Conservation (phyloP, 305 asterid genomes). For the Fraxinus paxiana region DNA sequence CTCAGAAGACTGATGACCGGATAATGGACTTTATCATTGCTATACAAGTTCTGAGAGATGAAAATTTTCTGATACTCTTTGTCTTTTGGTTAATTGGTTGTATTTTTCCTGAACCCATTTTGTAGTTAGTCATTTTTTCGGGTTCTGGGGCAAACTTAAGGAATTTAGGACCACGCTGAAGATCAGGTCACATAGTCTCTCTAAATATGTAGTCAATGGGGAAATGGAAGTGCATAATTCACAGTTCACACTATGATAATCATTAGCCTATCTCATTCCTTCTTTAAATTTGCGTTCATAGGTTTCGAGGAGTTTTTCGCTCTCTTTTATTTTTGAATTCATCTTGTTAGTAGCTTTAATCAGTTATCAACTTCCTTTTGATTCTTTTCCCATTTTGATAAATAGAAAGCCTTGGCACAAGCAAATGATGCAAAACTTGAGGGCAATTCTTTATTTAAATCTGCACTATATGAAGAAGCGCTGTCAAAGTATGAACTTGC, state of each 20-base stretch:
- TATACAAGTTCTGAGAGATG: neutral
- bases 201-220: neutral
- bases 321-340: neutral
- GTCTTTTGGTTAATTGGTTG: neutral
- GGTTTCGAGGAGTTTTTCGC: neutral
- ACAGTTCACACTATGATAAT: neutral
- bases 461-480: conserved; percentile 66
- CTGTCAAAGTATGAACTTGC: conserved; percentile 71
- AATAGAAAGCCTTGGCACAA: conserved; percentile 56
- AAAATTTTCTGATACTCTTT: neutral
- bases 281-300: neutral
- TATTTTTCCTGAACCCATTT: neutral
- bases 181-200: neutral
- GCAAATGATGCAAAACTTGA: conserved; percentile 70
- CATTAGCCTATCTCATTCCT: neutral
- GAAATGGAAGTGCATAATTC: neutral
- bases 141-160: neutral
- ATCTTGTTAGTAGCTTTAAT: neutral
- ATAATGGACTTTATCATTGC: conserved; percentile 2
- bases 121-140: neutral
- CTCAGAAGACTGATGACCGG: neutral
- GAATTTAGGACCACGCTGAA: neutral
- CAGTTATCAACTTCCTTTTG: conserved; percentile 4
- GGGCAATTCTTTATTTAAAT: conserved; percentile 72
- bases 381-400: conserved; percentile 23